Conservation (phyloP, 768 basidiomycete genomes). For the Porphyrellus cyaneotinctus region DNA sequence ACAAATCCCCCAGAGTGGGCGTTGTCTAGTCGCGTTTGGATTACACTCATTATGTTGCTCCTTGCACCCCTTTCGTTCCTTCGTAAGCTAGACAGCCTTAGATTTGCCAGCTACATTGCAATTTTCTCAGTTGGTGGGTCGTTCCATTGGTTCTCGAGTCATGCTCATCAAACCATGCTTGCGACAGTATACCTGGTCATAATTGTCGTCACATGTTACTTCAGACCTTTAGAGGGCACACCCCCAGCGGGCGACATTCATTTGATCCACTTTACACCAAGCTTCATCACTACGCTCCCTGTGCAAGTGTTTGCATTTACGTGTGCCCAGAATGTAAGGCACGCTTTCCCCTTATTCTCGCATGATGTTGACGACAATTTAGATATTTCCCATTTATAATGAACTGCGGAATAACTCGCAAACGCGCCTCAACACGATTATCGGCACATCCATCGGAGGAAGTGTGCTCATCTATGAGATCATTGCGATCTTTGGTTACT, state of each 20-base stretch:
- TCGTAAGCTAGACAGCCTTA: constrained; percentile 75
- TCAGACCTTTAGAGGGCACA: constrained; percentile 65
- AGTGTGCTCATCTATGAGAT: constrained; percentile 84
- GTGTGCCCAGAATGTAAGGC: constrained; percentile 84
- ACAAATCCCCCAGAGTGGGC: constrained; percentile 73
- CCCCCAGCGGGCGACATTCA: constrained; percentile 62
- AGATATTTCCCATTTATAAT: constrained; percentile 95
- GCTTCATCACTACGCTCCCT: constrained; percentile 81
- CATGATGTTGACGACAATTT: constrained; percentile 4
- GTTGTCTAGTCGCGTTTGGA: constrained; percentile 77
- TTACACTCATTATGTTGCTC: constrained; percentile 69
- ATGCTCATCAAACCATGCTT: not conserved
- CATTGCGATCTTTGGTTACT: constrained; percentile 84
- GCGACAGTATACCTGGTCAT: constrained; percentile 67
- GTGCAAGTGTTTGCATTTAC: constrained; percentile 93
- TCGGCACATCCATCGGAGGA: constrained; percentile 81
- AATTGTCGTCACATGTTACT: constrained; percentile 79
- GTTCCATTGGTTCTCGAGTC: not conserved
- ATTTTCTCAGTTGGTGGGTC: constrained; percentile 82
- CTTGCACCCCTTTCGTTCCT: constrained; percentile 82
- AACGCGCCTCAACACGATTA: constrained; percentile 78
- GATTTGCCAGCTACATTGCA: constrained; percentile 89
- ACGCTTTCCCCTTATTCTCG: not conserved
- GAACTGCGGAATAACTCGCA: constrained; percentile 83
- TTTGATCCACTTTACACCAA: constrained; percentile 69